A percentile compares a stretch with the other conserved stretches of the same genome.
Evolutionary conservation across 306 rosid genomes (phyloP).

Genomic region (Crotalaria pallida): DNA sequence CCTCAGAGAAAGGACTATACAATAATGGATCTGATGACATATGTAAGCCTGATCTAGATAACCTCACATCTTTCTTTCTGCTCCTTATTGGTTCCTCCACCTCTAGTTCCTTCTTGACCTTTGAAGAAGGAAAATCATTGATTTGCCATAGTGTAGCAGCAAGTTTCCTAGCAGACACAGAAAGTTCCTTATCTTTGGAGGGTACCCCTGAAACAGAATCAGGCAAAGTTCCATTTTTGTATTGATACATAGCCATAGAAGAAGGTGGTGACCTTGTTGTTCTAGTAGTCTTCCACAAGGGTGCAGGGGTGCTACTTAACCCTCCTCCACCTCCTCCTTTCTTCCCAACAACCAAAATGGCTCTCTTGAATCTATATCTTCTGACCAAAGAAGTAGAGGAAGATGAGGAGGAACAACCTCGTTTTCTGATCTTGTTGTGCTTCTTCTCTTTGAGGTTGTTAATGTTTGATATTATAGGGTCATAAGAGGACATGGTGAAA

Average conservation of each 20-base stretch:
- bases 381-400: constrained; percentile 50
- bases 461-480: not conserved
- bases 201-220: constrained; percentile 14
- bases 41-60: constrained; percentile 5
- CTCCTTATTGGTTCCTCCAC: not conserved
- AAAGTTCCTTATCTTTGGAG: constrained; percentile 33
- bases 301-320: constrained; percentile 42
- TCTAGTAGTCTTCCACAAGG: constrained; percentile 47
- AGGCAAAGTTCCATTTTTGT: not conserved
- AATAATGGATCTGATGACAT: constrained; percentile 53
- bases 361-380: constrained; percentile 48
- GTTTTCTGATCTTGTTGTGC: constrained; percentile 54
- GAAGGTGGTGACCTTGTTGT: not conserved
- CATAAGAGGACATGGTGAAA: constrained; percentile 41
- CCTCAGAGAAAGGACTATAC: constrained; percentile 37
- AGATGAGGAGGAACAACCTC: constrained; percentile 54
- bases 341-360: constrained; percentile 46
- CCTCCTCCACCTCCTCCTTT: too few species aligned
- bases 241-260: constrained; percentile 10
- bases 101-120: constrained; percentile 21
- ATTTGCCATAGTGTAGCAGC: constrained; percentile 61
- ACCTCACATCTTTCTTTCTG: constrained; percentile 10
- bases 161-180: constrained; percentile 45
- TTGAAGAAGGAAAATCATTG: constrained; percentile 30
- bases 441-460: constrained; percentile 15